These are phyloP conservation scores for Cystobasidium tubakii DNA, from an alignment of 768 basidiomycete genomes.

Conservation along the genomic window DNA sequence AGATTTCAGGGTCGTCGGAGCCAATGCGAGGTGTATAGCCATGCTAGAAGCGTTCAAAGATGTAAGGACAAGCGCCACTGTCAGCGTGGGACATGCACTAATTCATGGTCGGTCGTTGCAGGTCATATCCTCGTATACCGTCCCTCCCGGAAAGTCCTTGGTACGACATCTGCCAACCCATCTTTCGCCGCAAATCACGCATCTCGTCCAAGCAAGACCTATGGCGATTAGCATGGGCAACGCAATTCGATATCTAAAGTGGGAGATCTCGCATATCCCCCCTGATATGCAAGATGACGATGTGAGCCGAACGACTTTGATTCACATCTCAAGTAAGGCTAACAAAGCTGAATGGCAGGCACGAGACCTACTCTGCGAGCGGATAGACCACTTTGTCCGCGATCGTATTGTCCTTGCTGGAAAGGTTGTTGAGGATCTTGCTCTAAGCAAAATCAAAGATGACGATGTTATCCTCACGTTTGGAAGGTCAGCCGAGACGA, in stretches of 20 bases:
- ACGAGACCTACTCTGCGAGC: slow-evolving; percentile 70
- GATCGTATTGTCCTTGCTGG: slow-evolving; percentile 90
- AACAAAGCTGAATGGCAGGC: slow-evolving; percentile 56
- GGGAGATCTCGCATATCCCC: slow-evolving; percentile 85
- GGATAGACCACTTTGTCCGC: slow-evolving; percentile 87
- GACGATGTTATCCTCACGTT: slow-evolving; percentile 89
- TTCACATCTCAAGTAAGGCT: neutral
- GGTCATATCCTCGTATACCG: slow-evolving; percentile 86
- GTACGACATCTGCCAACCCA: slow-evolving; percentile 79
- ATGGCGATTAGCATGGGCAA: slow-evolving; percentile 94
- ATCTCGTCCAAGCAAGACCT: slow-evolving; percentile 77
- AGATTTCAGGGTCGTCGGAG: slow-evolving; percentile 84
- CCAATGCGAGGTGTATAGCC: slow-evolving; percentile 91
- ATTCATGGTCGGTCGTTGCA: slow-evolving; percentile 49
- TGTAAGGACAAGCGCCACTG: slow-evolving; percentile 53
- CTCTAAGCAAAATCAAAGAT: slow-evolving; percentile 86
- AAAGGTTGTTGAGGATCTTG: slow-evolving; percentile 82
- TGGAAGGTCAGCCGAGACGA: slow-evolving; percentile 60
- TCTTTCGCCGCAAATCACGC: slow-evolving; percentile 84
- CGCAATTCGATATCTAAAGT: slow-evolving; percentile 85
- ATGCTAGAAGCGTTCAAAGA: slow-evolving; percentile 85
- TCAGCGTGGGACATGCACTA: neutral
- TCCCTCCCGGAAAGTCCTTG: slow-evolving; percentile 76
- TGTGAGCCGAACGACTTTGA: slow-evolving; percentile 55
- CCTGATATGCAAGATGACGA: slow-evolving; percentile 93